Base-by-base conservation (phyloP, 208 protist species). In the Crithidia bombi region DNA sequence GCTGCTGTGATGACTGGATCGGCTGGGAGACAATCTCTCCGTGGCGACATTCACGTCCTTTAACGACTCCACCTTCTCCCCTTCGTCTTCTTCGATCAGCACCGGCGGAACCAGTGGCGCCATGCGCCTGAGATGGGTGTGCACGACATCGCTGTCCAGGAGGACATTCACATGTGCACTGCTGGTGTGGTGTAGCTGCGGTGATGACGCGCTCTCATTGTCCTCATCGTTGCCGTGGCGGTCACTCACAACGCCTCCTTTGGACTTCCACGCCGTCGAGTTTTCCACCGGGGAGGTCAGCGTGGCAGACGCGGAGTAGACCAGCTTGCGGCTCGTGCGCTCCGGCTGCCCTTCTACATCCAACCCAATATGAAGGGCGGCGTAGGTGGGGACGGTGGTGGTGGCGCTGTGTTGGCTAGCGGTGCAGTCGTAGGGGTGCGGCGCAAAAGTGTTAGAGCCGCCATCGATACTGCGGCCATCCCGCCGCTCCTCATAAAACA, bases 321-420 rank as follows among this genome's bases (percentile, higher is more conserved):
- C 46, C 12, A 75, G 62, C 35, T 64, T 63, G 35, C 69, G 69
- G 21, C 62, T 69, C 35, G 69, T 75, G 36, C 30, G 44, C 21
- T 46, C 21, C 1, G 46, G 33, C 30, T 30, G 26, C 32, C 21
- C 41, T 10, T 10, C 61, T 10, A 66, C 25, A 11, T 44, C 14
- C 12, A 66, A 23, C 3, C 47, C 33, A 15, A 32, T n/a, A 23
- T 56, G 46, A 17, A 35, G 47, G 0, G 61, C 43, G 7, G 35
- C 46, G n/a, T 56, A 32, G 7, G 25, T 17, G 5, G n/a, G n/a
- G n/a, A 32, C n/a, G 1, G 44, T 32, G 33, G 6, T 52, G 4
- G 52, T 2, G 2, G 25, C 32, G 3, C 35, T 32, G 44, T 32
- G 41, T 33, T 28, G 59, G 0, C 44, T 14, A 10, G 32, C 59